Base-by-base conservation (phyloP, 2,329 filamentous ascomycete genomes). In the Penicillium oxalicum region DNA sequence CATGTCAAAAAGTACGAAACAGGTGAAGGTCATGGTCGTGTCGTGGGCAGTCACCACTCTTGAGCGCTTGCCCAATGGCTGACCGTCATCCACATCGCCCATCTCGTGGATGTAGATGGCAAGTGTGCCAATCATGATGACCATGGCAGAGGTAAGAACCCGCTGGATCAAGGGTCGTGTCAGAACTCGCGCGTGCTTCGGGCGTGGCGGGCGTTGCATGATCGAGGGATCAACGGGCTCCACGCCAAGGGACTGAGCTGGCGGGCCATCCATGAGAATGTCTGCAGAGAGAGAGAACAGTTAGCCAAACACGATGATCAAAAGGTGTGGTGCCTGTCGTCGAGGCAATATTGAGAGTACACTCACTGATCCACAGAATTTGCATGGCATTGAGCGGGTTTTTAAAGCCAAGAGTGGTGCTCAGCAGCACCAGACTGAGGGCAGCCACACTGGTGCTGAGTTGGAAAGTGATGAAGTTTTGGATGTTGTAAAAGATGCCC, bases 1-100 rank as follows among this genome's bases (percentile, higher is more conserved):
- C 93, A 98, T 98, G 76, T 98, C 93, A 70, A 97, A 98, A 46
- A 98, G 81, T 40, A 98, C 93, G 65, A 98, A 98, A 71, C 91
- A 95, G 5, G 93, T 98, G 67, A 98, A 98, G 0, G 93, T 97
- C 87, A 98, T 96, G 55, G 93, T 98, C 1, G 93, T 98, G 71
- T 98, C 93, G 59, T 94, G 89, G 43, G 88, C 88, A 1, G 86
- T 94, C 50, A 97, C 87, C 50, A 84, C 75, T 47, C 88, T 66
- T 4, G 69, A 67, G n/a, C 62, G 65, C 39, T 68, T 66, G 18
- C 66, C 68, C 0, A 69, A 56, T n/a, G 59, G 64, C n/a, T 57
- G 50, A n/a, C 64, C 60, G 54, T 74, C 70, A 45, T 71, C 67
- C 4, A 63, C 84, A 64, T 94, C 89, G 25, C 82, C 78, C 88